Evolutionary conservation across 164 flowering plant species (phyloP), one percentile per base, ranked within the genome.

Genomic region (Dillenia suffruticosa): DNA sequence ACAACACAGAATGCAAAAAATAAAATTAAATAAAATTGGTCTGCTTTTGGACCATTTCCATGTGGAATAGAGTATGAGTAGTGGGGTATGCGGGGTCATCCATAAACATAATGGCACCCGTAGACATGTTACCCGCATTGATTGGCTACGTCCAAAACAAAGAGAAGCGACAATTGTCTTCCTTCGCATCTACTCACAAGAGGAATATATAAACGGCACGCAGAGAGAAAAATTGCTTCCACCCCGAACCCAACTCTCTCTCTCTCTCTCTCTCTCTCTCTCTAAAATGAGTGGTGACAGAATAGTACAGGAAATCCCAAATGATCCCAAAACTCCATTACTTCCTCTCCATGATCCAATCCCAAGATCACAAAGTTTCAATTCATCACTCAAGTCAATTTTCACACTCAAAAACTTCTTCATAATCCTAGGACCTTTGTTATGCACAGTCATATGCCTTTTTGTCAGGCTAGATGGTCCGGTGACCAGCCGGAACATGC

Each of bases 341-440:
- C 79, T 88, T 2, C 90, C 89, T 5, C 5, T 73, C 51, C 76
- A 70, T 11, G 72, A 68, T 14, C 46, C 72, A 16, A 47, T 47
- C 46, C 64, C 61, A 46, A 56, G 60, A 8, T 51, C 79, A 46
- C 54, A 49, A 11, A 62, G 72, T 74, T 62, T 62, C 65, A 60
- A 43, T n/a, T 74, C 77, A 1, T 32, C 49, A 14, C 51, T 81
- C 24, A 47, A 9, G 43, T 76, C 87, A 61, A 46, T 82, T 44
- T 49, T 84, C 72, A 82, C 81, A 3, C 63, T 63, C 16, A 81
- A 80, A 19, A 84, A 66, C 54, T 66, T 74, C 62, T 86, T 67
- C 77, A 69, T 89, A 40, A 69, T 81, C 11, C 67, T 82, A 2
- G 96, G 96, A 1, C 98, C 96, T 1, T 62, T 92, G 2, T 65